phyloP scores from a whole-genome alignment of 2,329 filamentous ascomycete species.

The Raffaelea ambrosiae region DNA sequence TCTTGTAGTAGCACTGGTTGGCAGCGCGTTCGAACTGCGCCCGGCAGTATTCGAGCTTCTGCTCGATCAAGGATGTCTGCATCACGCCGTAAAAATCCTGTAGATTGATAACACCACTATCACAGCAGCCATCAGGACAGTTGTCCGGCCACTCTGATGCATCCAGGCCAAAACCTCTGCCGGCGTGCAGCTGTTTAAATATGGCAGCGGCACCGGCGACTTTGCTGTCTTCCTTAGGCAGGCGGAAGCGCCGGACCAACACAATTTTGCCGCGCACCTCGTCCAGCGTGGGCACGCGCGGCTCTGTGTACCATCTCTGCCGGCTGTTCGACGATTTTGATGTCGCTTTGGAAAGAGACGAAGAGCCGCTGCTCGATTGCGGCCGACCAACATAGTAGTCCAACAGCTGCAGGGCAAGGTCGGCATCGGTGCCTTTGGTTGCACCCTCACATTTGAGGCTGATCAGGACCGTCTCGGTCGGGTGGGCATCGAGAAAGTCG shows the following conservation, averaged over 20 bases:
- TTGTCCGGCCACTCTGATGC: conserved; percentile 77
- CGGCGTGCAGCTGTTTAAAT: conserved; percentile 41
- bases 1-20: conserved; percentile 29
- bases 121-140: conserved; percentile 62
- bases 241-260: conserved; percentile 69
- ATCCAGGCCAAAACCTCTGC: conserved; percentile 51
- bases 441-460: conserved; percentile 87
- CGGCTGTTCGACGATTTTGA: too few species aligned
- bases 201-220: conserved; percentile 16
- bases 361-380: neutral
- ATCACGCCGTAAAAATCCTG: conserved; percentile 93
- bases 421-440: conserved; percentile 68
- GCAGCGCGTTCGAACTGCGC: conserved; percentile 70
- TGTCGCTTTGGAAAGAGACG: conserved; percentile 2
- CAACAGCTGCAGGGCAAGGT: conserved; percentile 66
- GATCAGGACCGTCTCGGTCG: conserved; percentile 75
- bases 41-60: conserved; percentile 67
- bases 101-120: conserved; percentile 67
- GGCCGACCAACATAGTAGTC: conserved; percentile 67
- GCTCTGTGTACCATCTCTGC: conserved; percentile 84
- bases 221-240: conserved; percentile 30
- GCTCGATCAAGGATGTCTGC: conserved; percentile 63
- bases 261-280: conserved; percentile 76
- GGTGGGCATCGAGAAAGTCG: conserved; percentile 67
- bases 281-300: conserved; percentile 68